A percentile compares a stretch with the other conserved stretches of the same genome.
Conservation (phyloP, 2,329 filamentous ascomycete genomes). For the Westerdykella ornata region DNA sequence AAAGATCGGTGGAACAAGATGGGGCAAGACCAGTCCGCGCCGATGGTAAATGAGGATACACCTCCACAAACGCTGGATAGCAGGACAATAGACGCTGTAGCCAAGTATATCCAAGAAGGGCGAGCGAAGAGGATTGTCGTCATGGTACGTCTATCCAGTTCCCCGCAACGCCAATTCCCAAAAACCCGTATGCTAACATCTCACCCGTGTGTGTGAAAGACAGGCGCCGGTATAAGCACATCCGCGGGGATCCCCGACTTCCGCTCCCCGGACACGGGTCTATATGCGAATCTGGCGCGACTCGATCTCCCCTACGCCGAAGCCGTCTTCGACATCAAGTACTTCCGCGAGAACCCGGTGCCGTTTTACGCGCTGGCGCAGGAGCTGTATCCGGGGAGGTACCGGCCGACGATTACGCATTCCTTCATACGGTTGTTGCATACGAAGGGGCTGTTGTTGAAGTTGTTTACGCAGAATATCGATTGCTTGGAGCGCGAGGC, state of each 20-base stretch:
- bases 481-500: conserved; percentile 87
- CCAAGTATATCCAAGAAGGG: conserved; percentile 70
- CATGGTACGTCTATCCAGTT: conserved; percentile 50
- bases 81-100: conserved; percentile 66
- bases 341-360: conserved; percentile 74
- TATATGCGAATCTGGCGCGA: conserved; percentile 85
- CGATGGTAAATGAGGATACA: conserved; percentile 60
- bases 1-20: conserved; percentile 50
- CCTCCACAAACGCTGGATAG: conserved; percentile 59
- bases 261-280: conserved; percentile 81
- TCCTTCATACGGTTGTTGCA: conserved; percentile 79
- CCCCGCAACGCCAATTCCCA: background rate
- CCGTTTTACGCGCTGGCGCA: conserved; percentile 91
- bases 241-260: conserved; percentile 80
- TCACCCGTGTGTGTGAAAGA: conserved; percentile 38
- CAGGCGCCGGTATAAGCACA: conserved; percentile 82
- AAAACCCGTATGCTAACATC: conserved; percentile 9
- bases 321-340: conserved; percentile 88
- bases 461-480: conserved; percentile 96
- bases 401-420: conserved; percentile 82
- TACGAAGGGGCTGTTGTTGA: conserved; percentile 68
- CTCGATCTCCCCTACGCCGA: conserved; percentile 83
- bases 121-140: conserved; percentile 67
- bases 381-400: conserved; percentile 87
- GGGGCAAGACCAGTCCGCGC: conserved; percentile 75